phyloP scores from a whole-genome alignment of 768 basidiomycete genomes.

The Hydnomerulius pinastri region DNA sequence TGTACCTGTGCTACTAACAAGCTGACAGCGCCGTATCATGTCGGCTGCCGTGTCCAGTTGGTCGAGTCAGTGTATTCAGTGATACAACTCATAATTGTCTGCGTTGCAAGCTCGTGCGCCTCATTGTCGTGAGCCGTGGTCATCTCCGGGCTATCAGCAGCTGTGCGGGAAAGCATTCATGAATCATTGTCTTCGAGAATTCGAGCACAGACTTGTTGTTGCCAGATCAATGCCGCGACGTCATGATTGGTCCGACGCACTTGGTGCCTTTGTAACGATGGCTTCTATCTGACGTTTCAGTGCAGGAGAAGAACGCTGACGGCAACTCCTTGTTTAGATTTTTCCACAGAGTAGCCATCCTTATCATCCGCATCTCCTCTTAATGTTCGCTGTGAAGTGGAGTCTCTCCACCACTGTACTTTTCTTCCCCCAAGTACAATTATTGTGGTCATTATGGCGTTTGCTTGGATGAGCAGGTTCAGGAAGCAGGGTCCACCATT shows the following conservation, averaged over 20 bases:
- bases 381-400: slow-evolving; percentile 26
- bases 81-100: slow-evolving; percentile 13
- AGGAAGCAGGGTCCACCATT: slow-evolving; percentile 14
- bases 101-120: slow-evolving; percentile 19
- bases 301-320: slow-evolving; percentile 24
- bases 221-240: slow-evolving; percentile 24
- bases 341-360: slow-evolving; percentile 25
- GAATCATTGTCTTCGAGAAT: slow-evolving; percentile 34
- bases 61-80: slow-evolving; percentile 22
- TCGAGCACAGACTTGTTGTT: slow-evolving; percentile 17
- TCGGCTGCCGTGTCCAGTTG: slow-evolving; percentile 23
- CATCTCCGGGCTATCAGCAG: slow-evolving; percentile 27
- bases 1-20: slow-evolving; percentile 29
- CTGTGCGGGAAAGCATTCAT: slow-evolving; percentile 21
- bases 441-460: slow-evolving; percentile 20
- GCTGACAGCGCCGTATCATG: slow-evolving; percentile 19
- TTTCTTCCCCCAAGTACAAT: slow-evolving; percentile 10
- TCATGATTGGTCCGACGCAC: slow-evolving; percentile 23
- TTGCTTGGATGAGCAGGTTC: slow-evolving; percentile 29
- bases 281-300: slow-evolving; percentile 31
- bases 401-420: slow-evolving; percentile 4
- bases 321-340: slow-evolving; percentile 27
- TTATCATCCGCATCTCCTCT: slow-evolving; percentile 29
- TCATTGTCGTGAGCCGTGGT: slow-evolving; percentile 15
- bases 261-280: slow-evolving; percentile 3